A percentile compares a stretch with the other conserved stretches of the same genome.
phyloP scores from a whole-genome alignment of 140 eudicot genomes.

The Flaveria floridana region DNA sequence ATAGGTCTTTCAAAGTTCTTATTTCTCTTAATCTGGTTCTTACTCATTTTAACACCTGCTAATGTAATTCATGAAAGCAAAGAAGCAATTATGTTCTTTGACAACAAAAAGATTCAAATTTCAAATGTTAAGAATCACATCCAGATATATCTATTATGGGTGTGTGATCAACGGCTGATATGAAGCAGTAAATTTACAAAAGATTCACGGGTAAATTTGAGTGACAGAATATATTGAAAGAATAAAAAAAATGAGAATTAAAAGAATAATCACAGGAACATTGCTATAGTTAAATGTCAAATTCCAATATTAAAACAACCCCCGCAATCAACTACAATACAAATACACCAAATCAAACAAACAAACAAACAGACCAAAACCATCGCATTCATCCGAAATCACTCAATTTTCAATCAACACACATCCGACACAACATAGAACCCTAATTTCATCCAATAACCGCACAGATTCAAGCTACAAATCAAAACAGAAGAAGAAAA shows the following conservation, averaged over 20 bases:
- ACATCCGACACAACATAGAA: constrained; percentile 1
- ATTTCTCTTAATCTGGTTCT: constrained; percentile 44
- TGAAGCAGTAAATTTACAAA: constrained; percentile 3
- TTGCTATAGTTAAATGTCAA: constrained; percentile 15
- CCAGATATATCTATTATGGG: not conserved
- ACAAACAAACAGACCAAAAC: constrained; percentile 24
- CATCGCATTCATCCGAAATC: constrained; percentile 33
- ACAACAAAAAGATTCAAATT: constrained; percentile 12
- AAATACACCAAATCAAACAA: constrained; percentile 22
- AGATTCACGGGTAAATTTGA: constrained; percentile 1
- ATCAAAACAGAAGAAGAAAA: not conserved
- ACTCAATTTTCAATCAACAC: constrained; percentile 15
- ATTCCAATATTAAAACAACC: constrained; percentile 25
- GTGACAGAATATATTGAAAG: constrained; percentile 26
- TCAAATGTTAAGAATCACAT: not conserved
- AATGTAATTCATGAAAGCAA: not conserved
- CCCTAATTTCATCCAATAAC: constrained; percentile 20
- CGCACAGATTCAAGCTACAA: constrained; percentile 27
- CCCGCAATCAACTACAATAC: not conserved
- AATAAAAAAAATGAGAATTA: not conserved
- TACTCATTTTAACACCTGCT: constrained; percentile 68
- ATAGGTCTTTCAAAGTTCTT: constrained; percentile 48
- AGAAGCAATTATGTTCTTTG: not conserved
- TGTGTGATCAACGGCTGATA: not conserved
- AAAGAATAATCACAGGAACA: constrained; percentile 31